Percentiles rank a stretch among this genome's conserved stretches.
These are phyloP conservation scores for Sporisorium reilianum DNA, from an alignment of 1,284 basidiomycete genomes.

Conservation along the genomic window DNA sequence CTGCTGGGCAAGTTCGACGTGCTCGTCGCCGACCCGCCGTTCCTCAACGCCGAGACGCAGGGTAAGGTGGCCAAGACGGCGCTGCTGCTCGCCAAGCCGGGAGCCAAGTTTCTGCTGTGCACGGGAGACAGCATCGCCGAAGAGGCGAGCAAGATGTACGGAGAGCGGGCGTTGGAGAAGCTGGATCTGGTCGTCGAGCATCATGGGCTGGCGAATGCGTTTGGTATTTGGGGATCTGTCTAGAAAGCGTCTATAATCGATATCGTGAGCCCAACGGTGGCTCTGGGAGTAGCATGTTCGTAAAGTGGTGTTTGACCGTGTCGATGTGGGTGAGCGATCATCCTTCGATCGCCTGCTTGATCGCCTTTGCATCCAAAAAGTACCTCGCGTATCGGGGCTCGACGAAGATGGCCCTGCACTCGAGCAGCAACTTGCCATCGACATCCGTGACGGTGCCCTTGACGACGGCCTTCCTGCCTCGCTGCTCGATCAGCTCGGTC, in stretches of 20 bases:
- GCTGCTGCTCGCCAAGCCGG: constrained; percentile 15
- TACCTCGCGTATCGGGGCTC: constrained; percentile 83
- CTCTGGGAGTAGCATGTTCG: neutral
- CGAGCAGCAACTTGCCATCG: constrained; percentile 82
- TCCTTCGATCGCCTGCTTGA: constrained; percentile 72
- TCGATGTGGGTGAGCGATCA: constrained; percentile 2
- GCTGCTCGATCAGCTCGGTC: constrained; percentile 76
- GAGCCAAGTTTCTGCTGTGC: constrained; percentile 29
- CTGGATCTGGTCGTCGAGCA: constrained; percentile 41
- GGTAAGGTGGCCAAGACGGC: constrained; percentile 36
- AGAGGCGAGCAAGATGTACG: constrained; percentile 42
- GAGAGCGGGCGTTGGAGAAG: constrained; percentile 25
- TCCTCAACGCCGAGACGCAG: constrained; percentile 55
- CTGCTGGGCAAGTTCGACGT: constrained; percentile 61
- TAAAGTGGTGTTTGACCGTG: neutral
- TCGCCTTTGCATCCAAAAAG: constrained; percentile 75
- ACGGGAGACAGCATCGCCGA: constrained; percentile 48
- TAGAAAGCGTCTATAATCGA: constrained; percentile 11
- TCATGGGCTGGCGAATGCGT: constrained; percentile 46
- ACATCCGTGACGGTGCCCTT: constrained; percentile 80
- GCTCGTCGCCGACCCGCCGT: constrained; percentile 66
- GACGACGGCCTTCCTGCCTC: constrained; percentile 83
- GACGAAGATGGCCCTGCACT: constrained; percentile 82
- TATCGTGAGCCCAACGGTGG: neutral
- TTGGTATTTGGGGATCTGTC: constrained; percentile 44